Conservation (phyloP, 225 moss, liverwort and hornwort species). For the Sphagnum tenellum region DNA sequence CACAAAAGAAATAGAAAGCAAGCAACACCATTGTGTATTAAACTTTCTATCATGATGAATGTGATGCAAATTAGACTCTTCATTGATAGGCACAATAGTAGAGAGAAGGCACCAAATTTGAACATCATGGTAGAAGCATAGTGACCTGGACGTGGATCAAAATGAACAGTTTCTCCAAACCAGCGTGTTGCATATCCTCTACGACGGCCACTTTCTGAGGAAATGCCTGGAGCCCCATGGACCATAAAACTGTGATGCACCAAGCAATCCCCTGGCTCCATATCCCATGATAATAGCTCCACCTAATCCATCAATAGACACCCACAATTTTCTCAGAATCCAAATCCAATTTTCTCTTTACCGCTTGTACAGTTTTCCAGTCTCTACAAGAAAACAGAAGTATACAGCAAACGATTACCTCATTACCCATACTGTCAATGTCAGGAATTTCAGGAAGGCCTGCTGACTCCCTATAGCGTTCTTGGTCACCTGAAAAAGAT, state of each 20-base stretch:
- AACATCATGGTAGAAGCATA: too few species aligned
- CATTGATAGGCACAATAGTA: neutral
- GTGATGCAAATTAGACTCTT: neutral
- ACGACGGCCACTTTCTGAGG: slow-evolving; percentile 58
- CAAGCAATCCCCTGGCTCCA: slow-evolving; percentile 95
- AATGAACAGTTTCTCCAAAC: slow-evolving; percentile 77
- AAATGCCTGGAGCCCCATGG: slow-evolving; percentile 94
- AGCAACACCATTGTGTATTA: neutral
- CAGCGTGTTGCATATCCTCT: slow-evolving; percentile 95
- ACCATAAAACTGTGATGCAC: slow-evolving; percentile 93
- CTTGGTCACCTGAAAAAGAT: slow-evolving; percentile 72
- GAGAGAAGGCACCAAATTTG: too few species aligned
- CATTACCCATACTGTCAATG: slow-evolving; percentile 60
- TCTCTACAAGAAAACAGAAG: too few species aligned
- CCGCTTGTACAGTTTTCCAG: too few species aligned
- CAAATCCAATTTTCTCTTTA: too few species aligned
- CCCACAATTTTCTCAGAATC: too few species aligned
- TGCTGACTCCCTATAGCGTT: slow-evolving; percentile 64
- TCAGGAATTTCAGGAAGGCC: slow-evolving; percentile 75
- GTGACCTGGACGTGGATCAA: slow-evolving; percentile 93
- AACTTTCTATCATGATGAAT: neutral
- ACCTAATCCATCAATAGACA: slow-evolving; percentile 30
- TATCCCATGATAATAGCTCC: slow-evolving; percentile 84
- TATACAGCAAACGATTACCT: slow-evolving; percentile 35
- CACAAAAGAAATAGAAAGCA: neutral